Evolutionary conservation across 106 monocot genomes (phyloP), one percentile per base, ranked within the genome.

Genomic region (Xerophyta viscosa): DNA sequence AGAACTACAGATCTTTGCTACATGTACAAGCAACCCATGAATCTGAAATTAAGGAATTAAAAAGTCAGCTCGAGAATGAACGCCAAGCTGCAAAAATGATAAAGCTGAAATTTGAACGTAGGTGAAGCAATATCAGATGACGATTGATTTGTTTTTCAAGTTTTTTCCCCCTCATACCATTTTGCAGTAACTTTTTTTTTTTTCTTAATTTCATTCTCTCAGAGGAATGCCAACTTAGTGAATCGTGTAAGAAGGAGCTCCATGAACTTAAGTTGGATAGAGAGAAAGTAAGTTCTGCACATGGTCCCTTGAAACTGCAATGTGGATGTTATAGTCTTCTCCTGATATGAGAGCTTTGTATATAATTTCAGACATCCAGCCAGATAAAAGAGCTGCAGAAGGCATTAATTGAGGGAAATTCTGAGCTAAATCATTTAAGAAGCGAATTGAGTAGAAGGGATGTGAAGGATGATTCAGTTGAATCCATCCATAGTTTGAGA

Each of bases 201-300:
- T 25, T 18, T 7, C n/a, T 21, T 64, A n/a, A n/a, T n/a, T n/a
- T n/a, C n/a, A n/a, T n/a, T n/a, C n/a, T 3, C 33, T 27, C 29
- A 86, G 86, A 86, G 67, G 86, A 86, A 67, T 27, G 61, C 23
- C 56, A 77, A 55, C 50, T 71, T 66, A 74, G 66, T 55, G 59
- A 61, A 62, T 70, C 72, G 55, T 77, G 50, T 56, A 63, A 57
- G 18, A 66, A 46, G 50, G 70, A 86, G 46, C 62, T 86, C 21
- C 41, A 58, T 67, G 67, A 70, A 27, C 23, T 76, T 41, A 72
- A 66, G 70, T 60, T 24, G 17, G 73, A 77, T 19, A 86, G 73
- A 24, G 67, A 77, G 46, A 86, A 25, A 68, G 86, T 73, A 67
- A 50, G 66, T 64, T 57, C n/a, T 30, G 14, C 20, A 33, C 33